Evolutionary conservation across 169 alveolate genomes (phyloP), one percentile per base, ranked within the genome.

Genomic region (Amoebophrya sp.): DNA sequence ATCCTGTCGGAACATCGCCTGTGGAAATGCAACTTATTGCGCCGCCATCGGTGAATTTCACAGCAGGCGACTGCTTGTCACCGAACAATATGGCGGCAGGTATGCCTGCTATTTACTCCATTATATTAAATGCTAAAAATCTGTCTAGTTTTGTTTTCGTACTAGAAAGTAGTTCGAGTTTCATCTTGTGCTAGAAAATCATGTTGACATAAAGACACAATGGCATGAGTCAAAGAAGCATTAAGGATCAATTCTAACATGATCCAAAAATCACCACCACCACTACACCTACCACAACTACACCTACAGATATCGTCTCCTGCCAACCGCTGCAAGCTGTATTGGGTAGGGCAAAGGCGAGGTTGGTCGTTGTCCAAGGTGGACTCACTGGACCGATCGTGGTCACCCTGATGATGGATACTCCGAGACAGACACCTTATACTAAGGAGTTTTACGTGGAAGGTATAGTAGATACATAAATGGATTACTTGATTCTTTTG

Each of bases 41-140:
- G 3, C 83, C 83, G 33, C 83, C 83, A 18, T 1, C 38, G n/a
- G 39, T 65, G 36, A 65, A 6, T 36, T 65, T 65, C 83, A 65
- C 83, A 10, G 83, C 83, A 36, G 83, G 83, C 83, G 83, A 65
- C 83, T 65, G 83, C 83, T 36, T 65, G 10, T 26, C 38, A 1
- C 83, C 83, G 33, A 65, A 65, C 83, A 65, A 65, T 36, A 65
- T 65, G 83, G 83, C 83, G 83, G 83, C 83, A 36, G n/a, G n/a
- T n/a, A n/a, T n/a, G n/a, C n/a, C n/a, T n/a, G n/a, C n/a, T n/a
- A n/a, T n/a, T n/a, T n/a, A n/a, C n/a, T n/a, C n/a, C n/a, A n/a
- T n/a, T n/a, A n/a, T n/a, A n/a, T n/a, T n/a, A n/a, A n/a, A n/a
- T n/a, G n/a, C n/a, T n/a, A n/a, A n/a, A n/a, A n/a, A n/a, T n/a